Evolutionary conservation across 495 filamentous ascomycete species (phyloP), one percentile per base, ranked within the genome.

Genomic region (Penicillium malachiteum): DNA sequence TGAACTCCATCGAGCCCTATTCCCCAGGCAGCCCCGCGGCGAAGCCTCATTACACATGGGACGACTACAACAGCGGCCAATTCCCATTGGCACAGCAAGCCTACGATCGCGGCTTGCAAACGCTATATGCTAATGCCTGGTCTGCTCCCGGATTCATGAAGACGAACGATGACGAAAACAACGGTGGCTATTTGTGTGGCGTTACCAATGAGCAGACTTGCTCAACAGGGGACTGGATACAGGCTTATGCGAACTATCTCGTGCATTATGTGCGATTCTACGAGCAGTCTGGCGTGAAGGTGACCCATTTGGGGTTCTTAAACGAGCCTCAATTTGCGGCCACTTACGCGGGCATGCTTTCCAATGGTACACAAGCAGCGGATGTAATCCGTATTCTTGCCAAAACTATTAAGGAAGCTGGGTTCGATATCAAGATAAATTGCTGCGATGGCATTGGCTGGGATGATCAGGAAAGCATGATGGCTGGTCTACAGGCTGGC

Each of bases 101-200:
- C 1, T 60, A 73, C 18, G 60, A 57, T 1, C 71, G 74, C 43
- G 43, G 43, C 8, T 12, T 46, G 3, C 43, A 46, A 21, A 46
- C 43, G n/a, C 11, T 46, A 10, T 83, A 83, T 56, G 79, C 79
- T 1, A 71, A 85, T 65, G 81, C 81, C 0, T 84, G 81, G 81
- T 76, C 70, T 32, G 81, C 80, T 0, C 79, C 79, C 0, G 79
- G 75, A 0, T 85, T 75, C 67, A 83, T 85, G 81, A 85, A 84
- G 63, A 82, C 77, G 6, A 80, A 78, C 57, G 63, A 67, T 12
- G 58, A 67, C 21, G 65, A 77, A 38, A 53, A 55, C 37, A 68
- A 70, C 38, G 71, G 77, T 44, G 74, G 74, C n/a, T 78, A 73
- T 46, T 60, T 80, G 30, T 84, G 82, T 63, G 74, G 81, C 16